phyloP scores from a whole-genome alignment of 176 grass and related monocot species.

The Luzula sylvatica region DNA sequence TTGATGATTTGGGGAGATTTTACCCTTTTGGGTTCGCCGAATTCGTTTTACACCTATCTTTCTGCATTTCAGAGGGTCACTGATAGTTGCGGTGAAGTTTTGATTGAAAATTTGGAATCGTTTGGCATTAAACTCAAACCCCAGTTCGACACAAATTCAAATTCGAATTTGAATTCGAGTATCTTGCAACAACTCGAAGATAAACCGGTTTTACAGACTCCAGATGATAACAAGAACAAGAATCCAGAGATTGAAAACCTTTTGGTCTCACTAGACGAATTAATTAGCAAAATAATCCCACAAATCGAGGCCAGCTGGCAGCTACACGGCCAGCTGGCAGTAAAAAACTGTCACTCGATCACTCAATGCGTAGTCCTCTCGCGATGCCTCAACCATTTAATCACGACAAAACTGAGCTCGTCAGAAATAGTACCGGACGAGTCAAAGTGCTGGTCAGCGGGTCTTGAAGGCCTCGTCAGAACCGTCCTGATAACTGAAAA shows the following conservation, averaged over 20 bases:
- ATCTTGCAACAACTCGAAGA: constrained; percentile 1
- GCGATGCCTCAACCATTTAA: constrained; percentile 36
- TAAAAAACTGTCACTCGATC: constrained; percentile 7
- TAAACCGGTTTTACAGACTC: not conserved
- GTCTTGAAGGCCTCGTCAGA: constrained; percentile 47
- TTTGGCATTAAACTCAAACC: constrained; percentile 13
- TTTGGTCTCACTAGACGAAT: constrained; percentile 15
- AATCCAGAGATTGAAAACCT: constrained; percentile 14
- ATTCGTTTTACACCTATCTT: constrained; percentile 32
- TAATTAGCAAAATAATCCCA: constrained; percentile 20
- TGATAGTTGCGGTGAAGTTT: constrained; percentile 14
- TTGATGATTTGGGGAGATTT: constrained; percentile 51
- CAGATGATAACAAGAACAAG: constrained; percentile 1
- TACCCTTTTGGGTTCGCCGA: constrained; percentile 37
- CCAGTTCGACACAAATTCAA: constrained; percentile 11
- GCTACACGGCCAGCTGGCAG: constrained; percentile 21
- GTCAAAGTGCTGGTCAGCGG: constrained; percentile 51
- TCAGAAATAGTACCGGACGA: too few species aligned
- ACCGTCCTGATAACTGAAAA: constrained; percentile 53
- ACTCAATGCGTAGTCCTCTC: constrained; percentile 19
- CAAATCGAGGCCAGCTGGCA: constrained; percentile 24
- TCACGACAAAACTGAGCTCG: constrained; percentile 10
- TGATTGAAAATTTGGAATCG: constrained; percentile 12
- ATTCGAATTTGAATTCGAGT: constrained; percentile 2
- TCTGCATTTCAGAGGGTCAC: constrained; percentile 10